Evolutionary conservation across 768 basidiomycete genomes (phyloP).

Genomic region (Mycena vitilis): DNA sequence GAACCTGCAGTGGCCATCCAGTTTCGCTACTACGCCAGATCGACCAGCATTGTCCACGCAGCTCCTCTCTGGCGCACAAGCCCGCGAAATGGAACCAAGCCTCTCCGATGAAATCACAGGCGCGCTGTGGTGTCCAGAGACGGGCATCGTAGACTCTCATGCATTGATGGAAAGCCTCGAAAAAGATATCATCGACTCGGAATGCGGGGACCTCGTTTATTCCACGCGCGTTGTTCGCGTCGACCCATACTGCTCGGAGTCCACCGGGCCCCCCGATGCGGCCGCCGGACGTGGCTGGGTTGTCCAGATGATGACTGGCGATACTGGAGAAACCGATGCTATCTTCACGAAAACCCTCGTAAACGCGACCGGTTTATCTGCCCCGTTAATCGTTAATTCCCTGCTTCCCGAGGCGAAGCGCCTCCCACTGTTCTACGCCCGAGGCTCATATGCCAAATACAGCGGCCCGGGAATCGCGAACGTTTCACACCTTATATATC

Average conservation of each 20-base stretch:
- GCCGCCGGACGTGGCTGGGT: constrained; percentile 80
- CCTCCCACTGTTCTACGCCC: constrained; percentile 83
- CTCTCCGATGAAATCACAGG: constrained; percentile 75
- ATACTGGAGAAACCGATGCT: constrained; percentile 61
- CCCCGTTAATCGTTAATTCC: constrained; percentile 76
- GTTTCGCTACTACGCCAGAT: constrained; percentile 45
- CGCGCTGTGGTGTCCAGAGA: constrained; percentile 86
- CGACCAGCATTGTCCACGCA: constrained; percentile 66
- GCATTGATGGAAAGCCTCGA: constrained; percentile 86
- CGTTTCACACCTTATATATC: constrained; percentile 88
- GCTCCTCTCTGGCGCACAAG: constrained; percentile 76
- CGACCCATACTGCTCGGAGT: constrained; percentile 62
- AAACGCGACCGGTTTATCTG: constrained; percentile 85
- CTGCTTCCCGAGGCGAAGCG: constrained; percentile 66
- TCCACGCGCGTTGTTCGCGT: constrained; percentile 88
- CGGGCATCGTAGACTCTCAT: constrained; percentile 93
- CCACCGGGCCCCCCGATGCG: constrained; percentile 42
- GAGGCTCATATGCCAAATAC: constrained; percentile 91
- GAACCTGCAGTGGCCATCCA: constrained; percentile 62
- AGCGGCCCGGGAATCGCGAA: constrained; percentile 77
- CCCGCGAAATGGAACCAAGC: constrained; percentile 83
- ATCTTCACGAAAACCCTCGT: constrained; percentile 81
- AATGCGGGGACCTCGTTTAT: constrained; percentile 76
- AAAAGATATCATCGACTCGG: constrained; percentile 80
- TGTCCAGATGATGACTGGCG: constrained; percentile 79